These are phyloP conservation scores for Fusarium pseudograminearum DNA, from an alignment of 2,329 filamentous ascomycete genomes.

Conservation along the genomic window DNA sequence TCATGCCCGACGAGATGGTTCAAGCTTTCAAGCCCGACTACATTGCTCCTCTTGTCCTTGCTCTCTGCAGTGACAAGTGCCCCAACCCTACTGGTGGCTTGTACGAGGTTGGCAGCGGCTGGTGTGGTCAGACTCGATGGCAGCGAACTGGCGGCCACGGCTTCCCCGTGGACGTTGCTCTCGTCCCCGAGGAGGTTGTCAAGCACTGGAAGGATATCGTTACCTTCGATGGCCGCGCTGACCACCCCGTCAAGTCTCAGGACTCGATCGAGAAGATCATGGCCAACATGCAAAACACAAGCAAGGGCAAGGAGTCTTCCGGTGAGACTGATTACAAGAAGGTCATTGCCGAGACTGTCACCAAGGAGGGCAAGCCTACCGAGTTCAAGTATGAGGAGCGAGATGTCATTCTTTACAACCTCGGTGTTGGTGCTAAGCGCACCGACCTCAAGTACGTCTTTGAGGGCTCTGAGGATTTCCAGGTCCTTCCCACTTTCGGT, in stretches of 20 bases:
- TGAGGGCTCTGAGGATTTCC: conserved; percentile 92
- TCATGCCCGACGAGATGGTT: conserved; percentile 96
- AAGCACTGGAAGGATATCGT: conserved; percentile 82
- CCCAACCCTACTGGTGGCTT: conserved; percentile 87
- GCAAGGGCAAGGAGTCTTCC: conserved; percentile 57
- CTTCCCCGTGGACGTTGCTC: conserved; percentile 86
- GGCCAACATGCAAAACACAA: conserved; percentile 87
- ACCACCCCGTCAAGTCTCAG: conserved; percentile 83
- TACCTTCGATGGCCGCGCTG: conserved; percentile 88
- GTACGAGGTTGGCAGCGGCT: conserved; percentile 95
- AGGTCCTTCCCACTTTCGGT: conserved; percentile 93
- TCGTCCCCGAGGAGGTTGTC: conserved; percentile 87
- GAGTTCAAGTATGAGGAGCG: conserved; percentile 86
- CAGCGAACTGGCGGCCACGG: conserved; percentile 89
- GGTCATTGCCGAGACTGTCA: conserved; percentile 81
- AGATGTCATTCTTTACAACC: conserved; percentile 94
- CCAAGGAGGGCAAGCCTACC: conserved; percentile 75
- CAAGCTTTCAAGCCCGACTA: conserved; percentile 99
- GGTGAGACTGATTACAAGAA: conserved; percentile 74
- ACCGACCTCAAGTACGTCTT: conserved; percentile 89
- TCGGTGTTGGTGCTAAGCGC: conserved; percentile 91
- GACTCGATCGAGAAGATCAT: conserved; percentile 81
- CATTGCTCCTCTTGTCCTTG: conserved; percentile 91
- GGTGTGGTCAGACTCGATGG: conserved; percentile 93
- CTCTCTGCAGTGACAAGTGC: conserved; percentile 86